Evolutionary conservation across 306 rosid genomes (phyloP).

Genomic region (Dalbergia cochinchinensis): DNA sequence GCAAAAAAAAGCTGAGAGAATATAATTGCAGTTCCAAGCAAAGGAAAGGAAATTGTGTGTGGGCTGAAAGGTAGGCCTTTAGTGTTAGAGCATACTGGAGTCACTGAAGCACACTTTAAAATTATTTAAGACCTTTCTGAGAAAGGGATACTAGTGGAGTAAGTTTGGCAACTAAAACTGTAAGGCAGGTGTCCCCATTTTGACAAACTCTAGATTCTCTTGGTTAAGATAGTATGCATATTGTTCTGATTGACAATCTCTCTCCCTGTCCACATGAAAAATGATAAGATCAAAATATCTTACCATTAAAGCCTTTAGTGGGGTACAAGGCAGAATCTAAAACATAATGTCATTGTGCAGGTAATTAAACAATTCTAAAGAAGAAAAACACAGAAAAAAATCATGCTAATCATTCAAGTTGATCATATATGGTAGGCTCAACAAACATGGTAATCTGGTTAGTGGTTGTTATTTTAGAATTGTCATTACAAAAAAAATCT

Average conservation of each 20-base stretch:
- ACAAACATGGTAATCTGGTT: constrained; percentile 23
- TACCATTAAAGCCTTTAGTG: constrained; percentile 47
- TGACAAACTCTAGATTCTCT: constrained; percentile 62
- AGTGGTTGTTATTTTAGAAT: not conserved
- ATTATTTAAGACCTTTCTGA: constrained; percentile 46
- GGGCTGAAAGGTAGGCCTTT: constrained; percentile 46
- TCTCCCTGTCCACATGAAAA: constrained; percentile 54
- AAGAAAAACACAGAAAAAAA: constrained; percentile 12
- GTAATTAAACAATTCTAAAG: constrained; percentile 45
- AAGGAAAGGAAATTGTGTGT: constrained; percentile 33
- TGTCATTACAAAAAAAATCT: not conserved
- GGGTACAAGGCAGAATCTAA: constrained; percentile 59
- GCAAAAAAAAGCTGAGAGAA: constrained; percentile 30
- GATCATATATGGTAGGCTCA: constrained; percentile 31
- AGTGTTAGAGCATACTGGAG: constrained; percentile 55
- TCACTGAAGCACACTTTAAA: constrained; percentile 46
- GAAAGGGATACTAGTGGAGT: constrained; percentile 54
- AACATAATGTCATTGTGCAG: constrained; percentile 46
- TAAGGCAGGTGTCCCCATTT: constrained; percentile 56
- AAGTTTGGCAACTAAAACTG: constrained; percentile 58
- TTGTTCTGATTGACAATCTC: constrained; percentile 49
- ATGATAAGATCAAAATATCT: constrained; percentile 51
- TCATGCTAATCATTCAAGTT: constrained; percentile 41
- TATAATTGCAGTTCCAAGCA: constrained; percentile 42
- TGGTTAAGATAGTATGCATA: constrained; percentile 42